Evolutionary conservation across 2,329 filamentous ascomycete genomes (phyloP).

Genomic region (Pseudogymnoascus sp.): DNA sequence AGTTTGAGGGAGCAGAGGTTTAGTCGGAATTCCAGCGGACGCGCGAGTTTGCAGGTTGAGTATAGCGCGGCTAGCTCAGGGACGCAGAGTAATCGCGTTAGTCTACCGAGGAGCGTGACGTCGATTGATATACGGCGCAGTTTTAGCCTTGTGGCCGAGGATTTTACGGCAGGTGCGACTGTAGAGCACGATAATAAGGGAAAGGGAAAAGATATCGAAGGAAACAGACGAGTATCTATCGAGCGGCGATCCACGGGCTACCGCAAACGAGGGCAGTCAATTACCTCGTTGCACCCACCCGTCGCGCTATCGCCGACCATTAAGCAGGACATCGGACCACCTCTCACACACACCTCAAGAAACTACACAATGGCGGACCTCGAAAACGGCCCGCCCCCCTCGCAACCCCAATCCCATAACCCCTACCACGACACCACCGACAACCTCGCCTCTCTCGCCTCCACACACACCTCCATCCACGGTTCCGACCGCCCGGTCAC

Average conservation of each 20-base stretch:
- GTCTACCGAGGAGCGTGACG: constrained; percentile 25
- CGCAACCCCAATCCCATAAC: constrained; percentile 8
- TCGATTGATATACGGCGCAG: constrained; percentile 23
- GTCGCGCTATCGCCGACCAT: not conserved
- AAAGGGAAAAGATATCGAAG: constrained; percentile 23
- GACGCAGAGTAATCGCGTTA: constrained; percentile 23
- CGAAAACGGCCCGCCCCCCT: constrained; percentile 23
- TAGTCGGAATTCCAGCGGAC: constrained; percentile 40
- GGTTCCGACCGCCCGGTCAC: constrained; percentile 36
- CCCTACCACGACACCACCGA: constrained; percentile 21
- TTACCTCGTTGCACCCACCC: not conserved
- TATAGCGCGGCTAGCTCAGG: constrained; percentile 31
- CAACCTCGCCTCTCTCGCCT: constrained; percentile 26
- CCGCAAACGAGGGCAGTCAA: constrained; percentile 8
- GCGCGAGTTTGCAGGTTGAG: constrained; percentile 39
- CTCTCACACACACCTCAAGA: constrained; percentile 18
- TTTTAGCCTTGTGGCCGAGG: constrained; percentile 15
- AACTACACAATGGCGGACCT: constrained; percentile 19
- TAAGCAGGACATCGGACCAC: not conserved
- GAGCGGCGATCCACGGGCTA: not conserved
- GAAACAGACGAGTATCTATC: not conserved
- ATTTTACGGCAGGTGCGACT: not conserved
- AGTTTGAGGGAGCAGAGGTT: constrained; percentile 50
- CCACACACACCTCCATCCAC: constrained; percentile 29
- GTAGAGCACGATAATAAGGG: constrained; percentile 20